phyloP scores from a whole-genome alignment of 139 green algal genomes.

The Pleodorina starrii region DNA sequence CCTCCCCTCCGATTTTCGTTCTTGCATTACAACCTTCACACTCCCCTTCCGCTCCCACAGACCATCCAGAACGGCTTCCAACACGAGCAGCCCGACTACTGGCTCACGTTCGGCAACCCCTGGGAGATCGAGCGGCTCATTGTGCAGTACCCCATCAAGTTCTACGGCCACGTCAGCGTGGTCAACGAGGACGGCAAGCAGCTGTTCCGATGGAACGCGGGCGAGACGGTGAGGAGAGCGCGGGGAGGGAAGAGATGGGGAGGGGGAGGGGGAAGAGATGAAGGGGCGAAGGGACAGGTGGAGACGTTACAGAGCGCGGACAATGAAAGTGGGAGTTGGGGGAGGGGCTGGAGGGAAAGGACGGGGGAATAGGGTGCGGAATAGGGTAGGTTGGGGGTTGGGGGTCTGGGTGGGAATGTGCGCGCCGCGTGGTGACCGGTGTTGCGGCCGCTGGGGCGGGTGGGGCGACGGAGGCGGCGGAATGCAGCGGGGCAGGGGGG shows the following conservation, averaged over 20 bases:
- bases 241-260: neutral
- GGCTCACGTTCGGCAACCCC: conserved; percentile 96
- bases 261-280: neutral
- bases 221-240: conserved; percentile 79
- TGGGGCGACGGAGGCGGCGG: too few species aligned
- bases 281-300: neutral
- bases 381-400: too few species aligned
- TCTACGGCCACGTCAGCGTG: conserved; percentile 70
- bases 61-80: conserved; percentile 93
- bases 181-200: conserved; percentile 84
- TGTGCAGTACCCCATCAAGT: conserved; percentile 55
- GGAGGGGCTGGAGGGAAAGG: too few species aligned
- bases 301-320: too few species aligned
- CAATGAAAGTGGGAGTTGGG: too few species aligned
- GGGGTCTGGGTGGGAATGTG: too few species aligned
- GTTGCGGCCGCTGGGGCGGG: too few species aligned
- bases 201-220: conserved; percentile 95
- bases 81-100: conserved; percentile 98
- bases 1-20: too few species aligned
- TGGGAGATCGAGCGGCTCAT: conserved; percentile 96
- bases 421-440: too few species aligned
- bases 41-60: conserved; percentile 65
- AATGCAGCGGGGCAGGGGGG: too few species aligned
- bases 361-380: too few species aligned
- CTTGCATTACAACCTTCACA: too few species aligned